A percentile compares a stretch with the other conserved stretches of the same genome.
phyloP scores from a whole-genome alignment of 257 asterid species.

The Solanum sejunctum region DNA sequence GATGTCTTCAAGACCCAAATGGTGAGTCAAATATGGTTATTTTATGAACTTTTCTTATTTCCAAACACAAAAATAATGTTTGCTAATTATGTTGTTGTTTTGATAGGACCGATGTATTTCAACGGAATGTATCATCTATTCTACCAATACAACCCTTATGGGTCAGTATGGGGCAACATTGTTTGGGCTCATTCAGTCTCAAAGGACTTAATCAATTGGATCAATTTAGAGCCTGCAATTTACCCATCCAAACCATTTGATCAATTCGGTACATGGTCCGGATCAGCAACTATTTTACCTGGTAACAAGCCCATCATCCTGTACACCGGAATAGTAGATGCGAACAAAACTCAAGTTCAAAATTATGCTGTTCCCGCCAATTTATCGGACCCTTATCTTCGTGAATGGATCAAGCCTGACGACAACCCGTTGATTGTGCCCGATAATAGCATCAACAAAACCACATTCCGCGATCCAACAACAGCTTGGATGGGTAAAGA shows the following conservation, averaged over 20 bases:
- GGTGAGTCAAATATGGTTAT: constrained; percentile 1
- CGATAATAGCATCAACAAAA: constrained; percentile 6
- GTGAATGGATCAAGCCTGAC: constrained; percentile 35
- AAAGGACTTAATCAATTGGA: constrained; percentile 35
- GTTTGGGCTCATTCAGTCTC: constrained; percentile 47
- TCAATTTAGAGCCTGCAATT: constrained; percentile 18
- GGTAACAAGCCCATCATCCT: constrained; percentile 29
- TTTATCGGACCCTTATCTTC: constrained; percentile 28
- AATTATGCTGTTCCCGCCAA: constrained; percentile 31
- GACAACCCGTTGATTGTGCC: constrained; percentile 27
- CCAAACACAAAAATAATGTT: too few relatives aligned
- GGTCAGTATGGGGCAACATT: constrained; percentile 37
- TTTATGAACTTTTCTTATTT: not conserved
- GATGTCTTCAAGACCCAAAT: constrained; percentile 19
- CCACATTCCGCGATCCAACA: constrained; percentile 45
- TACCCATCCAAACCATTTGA: constrained; percentile 30
- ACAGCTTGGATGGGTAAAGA: constrained; percentile 42
- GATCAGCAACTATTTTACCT: constrained; percentile 35
- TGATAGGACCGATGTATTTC: constrained; percentile 31
- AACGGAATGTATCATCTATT: constrained; percentile 37
- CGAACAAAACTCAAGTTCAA: constrained; percentile 27
- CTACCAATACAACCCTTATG: constrained; percentile 39
- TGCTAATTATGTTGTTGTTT: not conserved
- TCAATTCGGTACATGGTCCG: constrained; percentile 37
- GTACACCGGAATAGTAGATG: constrained; percentile 34